A percentile compares a stretch with the other conserved stretches of the same genome.
Evolutionary conservation across 163 green algal genomes (phyloP).

Genomic region (Scenedesmus sp.): DNA sequence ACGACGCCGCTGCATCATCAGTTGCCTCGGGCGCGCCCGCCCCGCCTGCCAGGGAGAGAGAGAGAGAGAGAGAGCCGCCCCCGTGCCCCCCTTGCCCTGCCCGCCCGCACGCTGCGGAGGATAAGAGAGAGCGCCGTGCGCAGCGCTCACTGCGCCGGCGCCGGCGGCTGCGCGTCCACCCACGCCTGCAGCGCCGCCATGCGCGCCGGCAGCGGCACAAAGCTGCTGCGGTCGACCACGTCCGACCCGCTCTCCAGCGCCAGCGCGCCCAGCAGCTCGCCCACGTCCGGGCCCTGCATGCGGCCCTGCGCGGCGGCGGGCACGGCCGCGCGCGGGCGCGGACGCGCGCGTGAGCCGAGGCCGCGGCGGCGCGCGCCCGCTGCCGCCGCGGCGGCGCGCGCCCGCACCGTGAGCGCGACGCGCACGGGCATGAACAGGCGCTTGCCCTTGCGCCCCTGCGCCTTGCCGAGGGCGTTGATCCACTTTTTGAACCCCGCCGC

Average conservation of each 20-base stretch:
- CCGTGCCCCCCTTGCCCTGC: too few species aligned
- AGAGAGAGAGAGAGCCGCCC: too few species aligned
- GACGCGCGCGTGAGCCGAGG: background rate
- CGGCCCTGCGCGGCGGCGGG: constrained; percentile 31
- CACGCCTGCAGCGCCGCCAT: constrained; percentile 74
- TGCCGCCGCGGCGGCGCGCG: constrained; percentile 40
- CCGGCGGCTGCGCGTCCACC: constrained; percentile 25
- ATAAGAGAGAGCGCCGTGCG: too few species aligned
- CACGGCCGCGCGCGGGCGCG: background rate
- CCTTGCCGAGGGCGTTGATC: constrained; percentile 94
- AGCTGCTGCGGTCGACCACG: constrained; percentile 61
- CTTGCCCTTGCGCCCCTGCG: constrained; percentile 95
- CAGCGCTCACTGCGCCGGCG: background rate
- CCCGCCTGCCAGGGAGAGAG: too few species aligned
- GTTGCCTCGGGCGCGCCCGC: too few species aligned
- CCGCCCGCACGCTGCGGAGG: too few species aligned
- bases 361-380: background rate
- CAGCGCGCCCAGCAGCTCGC: constrained; percentile 83
- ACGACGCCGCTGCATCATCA: too few species aligned
- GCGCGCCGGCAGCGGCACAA: constrained; percentile 73
- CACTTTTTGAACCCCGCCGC: constrained; percentile 85
- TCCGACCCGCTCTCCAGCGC: constrained; percentile 69
- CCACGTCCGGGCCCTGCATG: constrained; percentile 89
- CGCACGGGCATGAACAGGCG: constrained; percentile 98
- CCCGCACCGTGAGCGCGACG: constrained; percentile 89